Base-by-base conservation (phyloP, 495 filamentous ascomycete species). In the Xylaria castorea region DNA sequence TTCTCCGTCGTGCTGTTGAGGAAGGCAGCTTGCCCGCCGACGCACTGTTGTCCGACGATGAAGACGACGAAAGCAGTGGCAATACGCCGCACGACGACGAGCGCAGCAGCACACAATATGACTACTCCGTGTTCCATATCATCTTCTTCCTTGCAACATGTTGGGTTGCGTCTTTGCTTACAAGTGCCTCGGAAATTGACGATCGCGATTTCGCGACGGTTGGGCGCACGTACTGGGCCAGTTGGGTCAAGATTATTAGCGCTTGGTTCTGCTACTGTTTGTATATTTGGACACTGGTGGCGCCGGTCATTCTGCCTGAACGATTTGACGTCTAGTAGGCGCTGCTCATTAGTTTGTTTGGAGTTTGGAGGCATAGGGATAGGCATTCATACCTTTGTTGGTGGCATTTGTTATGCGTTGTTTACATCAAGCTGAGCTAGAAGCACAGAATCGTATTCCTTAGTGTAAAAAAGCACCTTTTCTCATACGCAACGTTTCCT, bases 171-270 rank as follows among this genome's bases (percentile, higher is more conserved):
- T 98, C 95, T 3, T 84, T 99, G 58, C 83, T 99, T 71, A 97
- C 95, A 18, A 94, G 94, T 84, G 92, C 92, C 71, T 86, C 95
- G 77, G 88, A 94, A 25, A 69, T 72, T 16, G 73, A 81, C 36
- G 89, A 50, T n/a, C 46, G 92, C 53, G 90, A 94, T 76, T 98
- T 99, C 81, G 92, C 92, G 5, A 92, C 96, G 0, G 95, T 99
- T 22, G 96, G 96, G 38, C 86, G 96, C 62, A 98, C 95, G 25
- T 96, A 98, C 84, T 97, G 95, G 91, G 96, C 96, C 27, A 97
- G 93, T 83, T 99, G 96, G 96, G 94, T 97, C 75, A 99, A 98
- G 90, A 98, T 99, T 80, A 90, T 98, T 63, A 97, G 94, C 83
- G 91, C 95, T 22, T 99, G 96, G 96, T 91, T 96, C 60, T 98